These are phyloP conservation scores for Podila clonocystis DNA, from an alignment of 192 early-diverging fungal genomes.

Conservation along the genomic window DNA sequence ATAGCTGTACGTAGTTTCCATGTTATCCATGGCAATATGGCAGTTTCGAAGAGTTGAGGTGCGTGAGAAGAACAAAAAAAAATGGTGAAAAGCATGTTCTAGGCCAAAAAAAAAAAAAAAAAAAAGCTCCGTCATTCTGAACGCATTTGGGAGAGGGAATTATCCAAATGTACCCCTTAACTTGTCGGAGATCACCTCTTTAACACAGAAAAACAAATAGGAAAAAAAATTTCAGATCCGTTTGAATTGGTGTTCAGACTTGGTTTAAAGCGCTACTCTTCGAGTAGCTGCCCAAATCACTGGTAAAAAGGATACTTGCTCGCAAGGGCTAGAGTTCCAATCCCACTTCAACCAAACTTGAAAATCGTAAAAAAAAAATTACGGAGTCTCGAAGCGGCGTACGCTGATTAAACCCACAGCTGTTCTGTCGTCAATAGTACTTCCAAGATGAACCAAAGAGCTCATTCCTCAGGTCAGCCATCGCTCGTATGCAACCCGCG, in stretches of 20 bases:
- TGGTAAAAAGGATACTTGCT: not conserved
- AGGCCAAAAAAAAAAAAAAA: not conserved
- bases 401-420: slow-evolving; percentile 46
- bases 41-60: not conserved
- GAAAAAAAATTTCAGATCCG: not conserved
- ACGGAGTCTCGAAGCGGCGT: slow-evolving; percentile 53
- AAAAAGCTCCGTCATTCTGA: not conserved
- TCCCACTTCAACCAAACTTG: slow-evolving; percentile 1
- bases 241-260: not conserved
- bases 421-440: slow-evolving; percentile 51
- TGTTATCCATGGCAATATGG: not conserved
- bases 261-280: not conserved
- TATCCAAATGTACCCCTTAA: too few relatives aligned
- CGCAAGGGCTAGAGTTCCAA: slow-evolving; percentile 9
- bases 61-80: too few relatives aligned
- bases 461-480: slow-evolving; percentile 44
- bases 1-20: not conserved
- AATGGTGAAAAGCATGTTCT: not conserved
- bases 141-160: not conserved
- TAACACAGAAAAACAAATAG: too few relatives aligned
- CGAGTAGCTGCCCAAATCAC: not conserved
- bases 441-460: slow-evolving; percentile 48
- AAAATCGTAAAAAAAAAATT: slow-evolving; percentile 6
- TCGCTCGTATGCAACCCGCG: slow-evolving; percentile 51
- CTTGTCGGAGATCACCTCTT: too few relatives aligned